Evolutionary conservation across 2,329 filamentous ascomycete genomes (phyloP).

Genomic region (Periconia macrospinosa): DNA sequence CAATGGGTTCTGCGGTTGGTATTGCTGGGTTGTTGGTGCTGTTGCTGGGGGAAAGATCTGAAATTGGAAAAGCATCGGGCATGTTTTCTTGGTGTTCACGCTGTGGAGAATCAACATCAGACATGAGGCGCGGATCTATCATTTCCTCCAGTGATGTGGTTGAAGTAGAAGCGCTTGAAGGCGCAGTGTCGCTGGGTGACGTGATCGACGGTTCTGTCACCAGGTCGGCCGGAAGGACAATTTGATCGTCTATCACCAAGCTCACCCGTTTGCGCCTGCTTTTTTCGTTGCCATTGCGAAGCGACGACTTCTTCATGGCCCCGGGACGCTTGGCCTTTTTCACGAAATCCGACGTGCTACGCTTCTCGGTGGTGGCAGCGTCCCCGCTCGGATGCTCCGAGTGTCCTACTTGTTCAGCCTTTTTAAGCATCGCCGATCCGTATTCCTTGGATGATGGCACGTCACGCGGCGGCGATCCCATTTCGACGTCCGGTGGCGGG

Average conservation of each 20-base stretch:
- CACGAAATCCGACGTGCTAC: constrained; percentile 11
- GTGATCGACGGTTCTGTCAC: constrained; percentile 28
- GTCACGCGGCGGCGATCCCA: constrained; percentile 21
- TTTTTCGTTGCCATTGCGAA: constrained; percentile 28
- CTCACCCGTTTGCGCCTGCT: constrained; percentile 39
- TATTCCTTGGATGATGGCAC: constrained; percentile 21
- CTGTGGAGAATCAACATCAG: constrained; percentile 15
- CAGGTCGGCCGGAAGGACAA: constrained; percentile 41
- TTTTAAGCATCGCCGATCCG: constrained; percentile 17
- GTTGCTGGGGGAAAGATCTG: constrained; percentile 18
- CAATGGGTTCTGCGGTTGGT: not conserved
- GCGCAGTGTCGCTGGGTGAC: constrained; percentile 34
- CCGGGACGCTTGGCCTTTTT: constrained; percentile 30
- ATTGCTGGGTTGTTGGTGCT: not conserved
- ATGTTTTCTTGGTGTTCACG: constrained; percentile 25
- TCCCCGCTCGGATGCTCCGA: constrained; percentile 8
- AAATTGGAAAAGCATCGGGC: constrained; percentile 35
- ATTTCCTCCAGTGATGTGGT: constrained; percentile 34
- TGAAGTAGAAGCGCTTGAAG: constrained; percentile 30
- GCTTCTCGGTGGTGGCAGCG: constrained; percentile 10
- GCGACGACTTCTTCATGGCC: constrained; percentile 35
- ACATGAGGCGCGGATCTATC: constrained; percentile 35
- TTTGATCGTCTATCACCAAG: constrained; percentile 42
- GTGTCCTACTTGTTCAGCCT: constrained; percentile 16
- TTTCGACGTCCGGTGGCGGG: constrained; percentile 10